Conservation (phyloP, 2,329 filamentous ascomycete species). For the Cladosporium cucumerinum region DNA sequence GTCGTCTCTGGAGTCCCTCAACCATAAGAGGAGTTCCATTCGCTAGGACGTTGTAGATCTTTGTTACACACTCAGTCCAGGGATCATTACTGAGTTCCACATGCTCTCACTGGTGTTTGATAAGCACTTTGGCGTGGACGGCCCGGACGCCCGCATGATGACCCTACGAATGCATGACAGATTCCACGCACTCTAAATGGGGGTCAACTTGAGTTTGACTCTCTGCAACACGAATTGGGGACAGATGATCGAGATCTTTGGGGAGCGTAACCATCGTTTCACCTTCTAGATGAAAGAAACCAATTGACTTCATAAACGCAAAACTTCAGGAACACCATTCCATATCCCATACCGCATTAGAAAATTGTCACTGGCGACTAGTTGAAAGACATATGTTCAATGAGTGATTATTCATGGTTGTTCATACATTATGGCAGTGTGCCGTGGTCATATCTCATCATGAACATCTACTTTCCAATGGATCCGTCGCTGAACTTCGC, state of each 20-base stretch:
- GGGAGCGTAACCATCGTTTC: too few species aligned
- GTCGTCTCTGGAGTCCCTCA: too few species aligned
- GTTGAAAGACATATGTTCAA: not conserved
- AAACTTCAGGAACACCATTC: too few species aligned
- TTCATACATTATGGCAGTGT: not conserved
- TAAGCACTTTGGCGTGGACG: not conserved
- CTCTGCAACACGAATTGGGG: too few species aligned
- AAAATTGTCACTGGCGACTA: not conserved
- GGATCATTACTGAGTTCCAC: rapidly evolving
- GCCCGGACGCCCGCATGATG: not conserved
- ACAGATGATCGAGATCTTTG: too few species aligned
- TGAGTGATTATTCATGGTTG: not conserved
- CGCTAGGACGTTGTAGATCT: too few species aligned
- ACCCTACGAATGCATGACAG: rapidly evolving
- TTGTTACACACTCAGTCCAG: not conserved
- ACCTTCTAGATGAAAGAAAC: too few species aligned
- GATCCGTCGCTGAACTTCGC: conserved; percentile 26
- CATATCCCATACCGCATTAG: too few species aligned
- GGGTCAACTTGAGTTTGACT: too few species aligned
- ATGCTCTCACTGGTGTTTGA: not conserved
- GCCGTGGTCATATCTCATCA: not conserved
- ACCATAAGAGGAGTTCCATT: too few species aligned
- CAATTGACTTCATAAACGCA: too few species aligned
- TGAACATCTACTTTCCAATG: conserved; percentile 19
- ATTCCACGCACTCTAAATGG: not conserved